Evolutionary conservation across 768 basidiomycete genomes (phyloP).

Genomic region (Tulasnella calospora): DNA sequence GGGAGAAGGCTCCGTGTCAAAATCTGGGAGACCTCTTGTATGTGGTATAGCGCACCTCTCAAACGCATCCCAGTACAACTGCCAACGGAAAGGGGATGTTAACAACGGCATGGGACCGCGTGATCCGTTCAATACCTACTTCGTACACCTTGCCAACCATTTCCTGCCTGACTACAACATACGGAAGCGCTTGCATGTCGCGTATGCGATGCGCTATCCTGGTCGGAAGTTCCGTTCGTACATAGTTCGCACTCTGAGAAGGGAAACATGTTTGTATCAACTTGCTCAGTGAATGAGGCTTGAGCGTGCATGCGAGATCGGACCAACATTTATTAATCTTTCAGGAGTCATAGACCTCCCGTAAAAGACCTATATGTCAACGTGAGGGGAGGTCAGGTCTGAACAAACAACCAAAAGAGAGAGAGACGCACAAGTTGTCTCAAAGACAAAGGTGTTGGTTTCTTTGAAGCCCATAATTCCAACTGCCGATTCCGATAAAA

Average conservation of each 20-base stretch:
- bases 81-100: background rate
- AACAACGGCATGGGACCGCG: background rate
- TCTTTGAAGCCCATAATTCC: slow-evolving; percentile 71
- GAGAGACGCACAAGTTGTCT: slow-evolving; percentile 61
- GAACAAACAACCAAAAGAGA: background rate
- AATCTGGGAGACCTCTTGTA: background rate
- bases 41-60: slow-evolving; percentile 54
- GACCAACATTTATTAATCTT: slow-evolving; percentile 49
- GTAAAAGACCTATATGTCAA: slow-evolving; percentile 60
- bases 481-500: slow-evolving; percentile 83
- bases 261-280: background rate
- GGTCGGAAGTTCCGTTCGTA: slow-evolving; percentile 81
- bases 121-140: slow-evolving; percentile 42
- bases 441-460: slow-evolving; percentile 66
- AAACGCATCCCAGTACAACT: slow-evolving; percentile 86
- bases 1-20: background rate
- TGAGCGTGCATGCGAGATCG: slow-evolving; percentile 76
- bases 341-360: slow-evolving; percentile 79
- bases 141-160: slow-evolving; percentile 79
- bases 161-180: slow-evolving; percentile 81
- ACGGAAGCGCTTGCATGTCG: slow-evolving; percentile 81
- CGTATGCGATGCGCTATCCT: slow-evolving; percentile 82
- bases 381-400: background rate
- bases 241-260: slow-evolving; percentile 81
- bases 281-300: slow-evolving; percentile 45